Evolutionary conservation across 1,284 basidiomycete species (phyloP), one percentile per base, ranked within the genome.

Genomic region (Leucoagaricus sp.): DNA sequence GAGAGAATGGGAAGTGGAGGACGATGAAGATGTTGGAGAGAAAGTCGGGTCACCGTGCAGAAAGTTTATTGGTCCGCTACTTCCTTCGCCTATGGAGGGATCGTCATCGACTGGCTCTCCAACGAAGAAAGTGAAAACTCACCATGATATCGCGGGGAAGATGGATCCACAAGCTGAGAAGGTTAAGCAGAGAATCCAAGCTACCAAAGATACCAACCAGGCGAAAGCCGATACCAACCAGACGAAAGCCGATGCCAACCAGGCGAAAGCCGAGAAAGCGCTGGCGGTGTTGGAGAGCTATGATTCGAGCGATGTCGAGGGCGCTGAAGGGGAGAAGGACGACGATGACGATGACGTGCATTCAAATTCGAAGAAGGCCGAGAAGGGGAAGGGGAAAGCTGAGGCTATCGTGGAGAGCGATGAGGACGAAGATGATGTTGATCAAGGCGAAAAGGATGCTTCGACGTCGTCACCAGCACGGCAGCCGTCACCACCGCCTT

Each of bases 181-280:
- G 19, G 65, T 90, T 51, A 85, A 85, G 69, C 78, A 75, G 65
- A 89, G 84, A 70, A 90, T 90, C 44, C 74, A 78, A n/a, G 78
- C 78, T 23, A 67, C 71, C 21, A 68, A 69, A 31, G 67, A 68
- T 45, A 66, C 65, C 50, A 63, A 67, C 28, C 67, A 68, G 46
- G 67, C n/a, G n/a, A n/a, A n/a, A n/a, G n/a, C n/a, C n/a, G n/a
- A n/a, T n/a, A n/a, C n/a, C n/a, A n/a, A n/a, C n/a, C n/a, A n/a
- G n/a, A n/a, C n/a, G n/a, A n/a, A n/a, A n/a, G n/a, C n/a, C n/a
- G n/a, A n/a, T n/a, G n/a, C n/a, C n/a, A n/a, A n/a, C n/a, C n/a
- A n/a, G n/a, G n/a, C 65, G 46, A 64, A 68, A 33, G 69, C 77
- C 19, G 73, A 70, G 49, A 68, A 65, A n/a, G 77, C 81, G 9